phyloP scores from a whole-genome alignment of 73 alveolate genomes.

The Paramecium primaurelia region DNA sequence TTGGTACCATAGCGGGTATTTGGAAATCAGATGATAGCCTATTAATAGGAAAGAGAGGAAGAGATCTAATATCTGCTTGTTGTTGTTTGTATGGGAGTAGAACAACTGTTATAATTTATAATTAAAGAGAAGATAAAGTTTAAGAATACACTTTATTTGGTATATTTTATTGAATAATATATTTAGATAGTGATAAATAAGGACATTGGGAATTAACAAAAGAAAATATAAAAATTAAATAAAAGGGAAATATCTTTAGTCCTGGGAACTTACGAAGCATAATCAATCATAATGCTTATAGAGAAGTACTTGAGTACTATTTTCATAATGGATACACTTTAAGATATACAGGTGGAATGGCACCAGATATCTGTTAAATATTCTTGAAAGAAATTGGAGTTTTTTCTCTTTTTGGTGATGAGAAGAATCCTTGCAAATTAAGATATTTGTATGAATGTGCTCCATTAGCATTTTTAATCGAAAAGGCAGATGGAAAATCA shows the following conservation, averaged over 20 bases:
- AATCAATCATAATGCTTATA: constrained; percentile 66
- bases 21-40: constrained; percentile 65
- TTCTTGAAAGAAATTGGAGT: constrained; percentile 86
- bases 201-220: constrained; percentile 72
- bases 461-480: constrained; percentile 80
- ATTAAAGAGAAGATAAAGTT: constrained; percentile 62
- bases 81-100: constrained; percentile 77
- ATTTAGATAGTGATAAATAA: not conserved
- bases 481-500: constrained; percentile 86
- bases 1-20: constrained; percentile 75
- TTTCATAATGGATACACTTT: constrained; percentile 78
- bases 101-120: constrained; percentile 66
- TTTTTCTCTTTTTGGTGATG: constrained; percentile 70
- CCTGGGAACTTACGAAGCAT: constrained; percentile 84
- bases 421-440: constrained; percentile 52
- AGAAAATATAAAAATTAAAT: constrained; percentile 67
- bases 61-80: constrained; percentile 70
- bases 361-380: constrained; percentile 85
- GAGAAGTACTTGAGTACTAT: constrained; percentile 67
- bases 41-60: constrained; percentile 66
- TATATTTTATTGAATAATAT: not conserved
- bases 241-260: constrained; percentile 78
- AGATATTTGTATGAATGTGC: constrained; percentile 79
- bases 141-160: constrained; percentile 66
- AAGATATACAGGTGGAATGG: constrained; percentile 92